phyloP scores from a whole-genome alignment of 1,139 yeast genomes.

The Geotrichum phurueaensis region DNA sequence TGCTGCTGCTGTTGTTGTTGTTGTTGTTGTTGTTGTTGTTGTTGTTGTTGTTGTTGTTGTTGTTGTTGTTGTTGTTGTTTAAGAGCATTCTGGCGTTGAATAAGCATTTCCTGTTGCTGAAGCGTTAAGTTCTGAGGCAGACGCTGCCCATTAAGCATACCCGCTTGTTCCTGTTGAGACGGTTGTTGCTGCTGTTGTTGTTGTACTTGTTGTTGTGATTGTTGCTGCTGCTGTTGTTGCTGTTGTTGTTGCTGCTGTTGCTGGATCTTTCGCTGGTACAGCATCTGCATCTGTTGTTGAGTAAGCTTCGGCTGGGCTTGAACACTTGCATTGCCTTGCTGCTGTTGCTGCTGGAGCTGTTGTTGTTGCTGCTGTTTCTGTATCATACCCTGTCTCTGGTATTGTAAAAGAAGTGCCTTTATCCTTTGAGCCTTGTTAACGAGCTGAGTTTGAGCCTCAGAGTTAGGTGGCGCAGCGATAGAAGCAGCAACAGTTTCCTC shows the following conservation, averaged over 20 bases:
- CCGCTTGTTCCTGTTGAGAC: constrained; percentile 15
- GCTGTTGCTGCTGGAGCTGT: neutral
- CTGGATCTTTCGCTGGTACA: constrained; percentile 2
- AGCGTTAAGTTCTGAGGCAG: constrained; percentile 34
- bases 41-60: constrained; percentile 20
- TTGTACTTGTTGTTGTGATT: constrained; percentile 16
- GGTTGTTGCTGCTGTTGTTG: constrained; percentile 22
- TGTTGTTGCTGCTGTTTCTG: constrained; percentile 3
- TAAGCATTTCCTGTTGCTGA: constrained; percentile 49
- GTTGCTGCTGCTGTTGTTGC: constrained; percentile 15
- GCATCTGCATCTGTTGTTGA: constrained; percentile 14
- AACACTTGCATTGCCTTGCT: neutral
- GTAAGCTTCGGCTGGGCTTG: constrained; percentile 14
- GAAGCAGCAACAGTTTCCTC: constrained; percentile 11
- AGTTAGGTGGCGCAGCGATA: constrained; percentile 15
- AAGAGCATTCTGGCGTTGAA: constrained; percentile 47
- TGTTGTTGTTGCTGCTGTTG: constrained; percentile 20
- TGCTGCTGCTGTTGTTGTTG: constrained; percentile 20
- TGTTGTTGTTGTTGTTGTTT: constrained; percentile 9
- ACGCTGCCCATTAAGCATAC: constrained; percentile 11
- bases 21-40: constrained; percentile 14
- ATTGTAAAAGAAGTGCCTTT: constrained; percentile 11
- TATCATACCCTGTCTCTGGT: constrained; percentile 1
- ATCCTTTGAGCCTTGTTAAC: constrained; percentile 9
- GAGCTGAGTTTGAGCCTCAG: constrained; percentile 12